Evolutionary conservation across 148 eudicot genomes (phyloP).

Genomic region (Spergularia marina): DNA sequence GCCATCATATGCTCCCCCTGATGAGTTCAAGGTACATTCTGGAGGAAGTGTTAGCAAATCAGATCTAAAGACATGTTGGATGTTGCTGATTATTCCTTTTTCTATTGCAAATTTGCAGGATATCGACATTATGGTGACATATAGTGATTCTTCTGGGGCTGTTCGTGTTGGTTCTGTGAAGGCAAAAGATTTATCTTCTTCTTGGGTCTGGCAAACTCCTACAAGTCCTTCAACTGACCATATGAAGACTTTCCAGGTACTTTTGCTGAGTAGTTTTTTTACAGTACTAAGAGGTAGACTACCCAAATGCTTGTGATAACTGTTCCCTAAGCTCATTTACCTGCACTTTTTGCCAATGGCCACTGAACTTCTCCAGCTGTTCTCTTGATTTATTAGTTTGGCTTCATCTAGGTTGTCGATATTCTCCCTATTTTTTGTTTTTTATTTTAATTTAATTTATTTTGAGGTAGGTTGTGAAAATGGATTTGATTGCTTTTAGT

Average conservation of each 20-base stretch:
- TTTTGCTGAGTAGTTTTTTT: slow-evolving; percentile 12
- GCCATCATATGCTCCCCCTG: slow-evolving; percentile 23
- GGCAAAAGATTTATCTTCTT: slow-evolving; percentile 80
- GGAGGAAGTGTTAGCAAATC: slow-evolving; percentile 17
- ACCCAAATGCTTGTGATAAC: not conserved
- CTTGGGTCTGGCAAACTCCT: slow-evolving; percentile 93
- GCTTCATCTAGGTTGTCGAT: not conserved
- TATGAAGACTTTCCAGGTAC: slow-evolving; percentile 48
- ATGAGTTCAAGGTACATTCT: slow-evolving; percentile 55
- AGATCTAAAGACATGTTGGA: slow-evolving; percentile 23
- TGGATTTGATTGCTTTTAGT: not conserved
- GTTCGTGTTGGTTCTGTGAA: slow-evolving; percentile 68
- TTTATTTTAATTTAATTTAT: not conserved
- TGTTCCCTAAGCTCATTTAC: not conserved
- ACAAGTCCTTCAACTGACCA: slow-evolving; percentile 35
- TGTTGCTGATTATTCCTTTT: slow-evolving; percentile 27
- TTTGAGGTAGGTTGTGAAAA: not conserved
- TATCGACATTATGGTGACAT: slow-evolving; percentile 89
- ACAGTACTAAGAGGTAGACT: slow-evolving; percentile 9
- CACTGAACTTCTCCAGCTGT: not conserved
- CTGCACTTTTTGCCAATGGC: not conserved
- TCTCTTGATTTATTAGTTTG: slow-evolving; percentile 4
- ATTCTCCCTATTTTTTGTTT: not conserved
- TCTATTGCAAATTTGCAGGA: slow-evolving; percentile 53
- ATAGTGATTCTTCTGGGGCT: slow-evolving; percentile 76